Percentiles rank a stretch among this genome's conserved stretches.
These are phyloP conservation scores for Collybia sordida DNA, from an alignment of 768 basidiomycete genomes.

Conservation along the genomic window DNA sequence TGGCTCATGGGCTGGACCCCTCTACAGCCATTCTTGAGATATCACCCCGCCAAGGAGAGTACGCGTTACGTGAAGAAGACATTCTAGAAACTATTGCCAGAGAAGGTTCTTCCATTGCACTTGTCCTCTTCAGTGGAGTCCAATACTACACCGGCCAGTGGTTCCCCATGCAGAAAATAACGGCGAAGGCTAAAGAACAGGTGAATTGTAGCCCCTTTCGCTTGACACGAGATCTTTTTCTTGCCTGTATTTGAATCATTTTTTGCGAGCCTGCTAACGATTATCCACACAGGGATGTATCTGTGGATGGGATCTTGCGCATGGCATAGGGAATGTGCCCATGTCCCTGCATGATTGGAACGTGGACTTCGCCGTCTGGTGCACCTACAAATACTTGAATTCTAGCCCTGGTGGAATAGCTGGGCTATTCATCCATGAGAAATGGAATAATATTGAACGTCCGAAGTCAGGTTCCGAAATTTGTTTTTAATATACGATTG, in stretches of 20 bases:
- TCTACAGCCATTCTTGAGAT: conserved; percentile 75
- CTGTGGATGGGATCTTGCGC: conserved; percentile 96
- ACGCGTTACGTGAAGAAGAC: conserved; percentile 83
- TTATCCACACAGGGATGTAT: conserved; percentile 71
- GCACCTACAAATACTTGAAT: conserved; percentile 97
- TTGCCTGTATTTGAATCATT: conserved; percentile 1
- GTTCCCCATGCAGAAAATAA: conserved; percentile 87
- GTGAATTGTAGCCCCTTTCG: conserved; percentile 38
- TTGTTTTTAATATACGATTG: conserved; percentile 11
- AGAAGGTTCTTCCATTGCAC: conserved; percentile 76
- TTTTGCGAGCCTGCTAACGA: conserved; percentile 9
- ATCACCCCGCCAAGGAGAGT: conserved; percentile 80
- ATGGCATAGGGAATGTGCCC: conserved; percentile 93
- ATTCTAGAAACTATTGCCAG: conserved; percentile 74
- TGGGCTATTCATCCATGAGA: conserved; percentile 87
- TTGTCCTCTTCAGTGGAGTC: conserved; percentile 91
- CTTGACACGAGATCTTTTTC: conserved; percentile 4
- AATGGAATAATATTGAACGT: conserved; percentile 62
- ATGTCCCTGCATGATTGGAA: conserved; percentile 88
- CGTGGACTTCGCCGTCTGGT: conserved; percentile 98
- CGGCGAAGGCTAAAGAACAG: conserved; percentile 80
- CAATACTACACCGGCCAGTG: conserved; percentile 98
- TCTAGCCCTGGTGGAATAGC: conserved; percentile 96
- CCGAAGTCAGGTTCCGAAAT: conserved; percentile 55
- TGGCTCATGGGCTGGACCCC: conserved; percentile 76